These are phyloP conservation scores for Senecio squalidus DNA, from an alignment of 140 eudicot species.

Conservation along the genomic window DNA sequence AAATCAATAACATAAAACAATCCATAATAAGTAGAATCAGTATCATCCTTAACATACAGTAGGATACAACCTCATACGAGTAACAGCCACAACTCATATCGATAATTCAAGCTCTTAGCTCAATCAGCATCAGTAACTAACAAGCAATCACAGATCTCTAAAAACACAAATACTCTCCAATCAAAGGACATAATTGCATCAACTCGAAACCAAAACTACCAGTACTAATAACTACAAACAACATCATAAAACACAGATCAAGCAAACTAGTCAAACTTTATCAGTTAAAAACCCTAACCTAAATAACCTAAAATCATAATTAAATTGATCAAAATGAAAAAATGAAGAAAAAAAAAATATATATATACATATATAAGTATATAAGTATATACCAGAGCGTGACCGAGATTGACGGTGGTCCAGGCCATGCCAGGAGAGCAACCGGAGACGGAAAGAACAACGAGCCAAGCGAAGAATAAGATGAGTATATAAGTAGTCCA, in stretches of 20 bases:
- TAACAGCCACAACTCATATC: background rate
- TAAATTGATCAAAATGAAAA: background rate
- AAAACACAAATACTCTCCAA: constrained; percentile 15
- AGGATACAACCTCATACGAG: background rate
- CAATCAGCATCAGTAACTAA: background rate
- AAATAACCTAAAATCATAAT: constrained; percentile 2
- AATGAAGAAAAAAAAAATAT: too few relatives aligned
- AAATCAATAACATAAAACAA: too few relatives aligned
- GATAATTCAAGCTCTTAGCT: constrained; percentile 9
- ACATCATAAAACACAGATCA: constrained; percentile 7
- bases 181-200: background rate
- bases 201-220: too few relatives aligned
- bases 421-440: constrained; percentile 97
- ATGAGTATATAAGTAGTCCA: constrained; percentile 86
- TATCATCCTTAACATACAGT: too few relatives aligned
- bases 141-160: constrained; percentile 8
- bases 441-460: constrained; percentile 68
- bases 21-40: too few relatives aligned
- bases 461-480: constrained; percentile 81
- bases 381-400: constrained; percentile 68
- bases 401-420: constrained; percentile 78
- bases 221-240: background rate
- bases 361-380: too few relatives aligned
- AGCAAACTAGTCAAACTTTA: background rate
- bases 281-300: constrained; percentile 23